Evolutionary conservation across 352 stramenopile genomes (phyloP).

Genomic region (Pythium phragmitis): DNA sequence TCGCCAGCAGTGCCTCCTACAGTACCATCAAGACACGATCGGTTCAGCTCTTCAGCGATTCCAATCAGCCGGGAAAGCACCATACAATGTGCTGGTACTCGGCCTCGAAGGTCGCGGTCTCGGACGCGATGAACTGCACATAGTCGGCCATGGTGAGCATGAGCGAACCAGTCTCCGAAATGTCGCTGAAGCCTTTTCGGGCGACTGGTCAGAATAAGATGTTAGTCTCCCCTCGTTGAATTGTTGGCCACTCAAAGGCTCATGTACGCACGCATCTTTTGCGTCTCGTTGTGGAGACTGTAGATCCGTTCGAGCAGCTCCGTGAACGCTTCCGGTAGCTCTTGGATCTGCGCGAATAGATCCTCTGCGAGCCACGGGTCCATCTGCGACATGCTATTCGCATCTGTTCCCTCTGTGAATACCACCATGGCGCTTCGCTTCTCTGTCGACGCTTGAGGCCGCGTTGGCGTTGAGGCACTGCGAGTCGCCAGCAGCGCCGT

Average conservation of each 20-base stretch:
- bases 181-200: background rate
- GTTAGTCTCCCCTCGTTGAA: background rate
- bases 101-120: constrained; percentile 72
- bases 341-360: constrained; percentile 60
- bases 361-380: constrained; percentile 72
- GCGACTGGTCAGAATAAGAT: background rate
- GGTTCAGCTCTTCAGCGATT: background rate
- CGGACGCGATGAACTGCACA: constrained; percentile 63
- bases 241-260: background rate
- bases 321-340: constrained; percentile 44
- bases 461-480: background rate
- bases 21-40: background rate
- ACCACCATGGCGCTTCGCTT: constrained; percentile 13
- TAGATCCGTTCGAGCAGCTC: constrained; percentile 65
- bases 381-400: constrained; percentile 35
- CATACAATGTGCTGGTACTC: constrained; percentile 82
- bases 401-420: constrained; percentile 32
- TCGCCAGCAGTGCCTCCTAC: constrained; percentile 61
- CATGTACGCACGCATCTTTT: constrained; percentile 30
- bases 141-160: constrained; percentile 58
- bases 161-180: constrained; percentile 10
- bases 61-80: background rate
- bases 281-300: constrained; percentile 38
- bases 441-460: background rate
- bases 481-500: constrained; percentile 50